phyloP scores from a whole-genome alignment of 805 yeast genomes.

The Saccharomycopsis sp. region DNA sequence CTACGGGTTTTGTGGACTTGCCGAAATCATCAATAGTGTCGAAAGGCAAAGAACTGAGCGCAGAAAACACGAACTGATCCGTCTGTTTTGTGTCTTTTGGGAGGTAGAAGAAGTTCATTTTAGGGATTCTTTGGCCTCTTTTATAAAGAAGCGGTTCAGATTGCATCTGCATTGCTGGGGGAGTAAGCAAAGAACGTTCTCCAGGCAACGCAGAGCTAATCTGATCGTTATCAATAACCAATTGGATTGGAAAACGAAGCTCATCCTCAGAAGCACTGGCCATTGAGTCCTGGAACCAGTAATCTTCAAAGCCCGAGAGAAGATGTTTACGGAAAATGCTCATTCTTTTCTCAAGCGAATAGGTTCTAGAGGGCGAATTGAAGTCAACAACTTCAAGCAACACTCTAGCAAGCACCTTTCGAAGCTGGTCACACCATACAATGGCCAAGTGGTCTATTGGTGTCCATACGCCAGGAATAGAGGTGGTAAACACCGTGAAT shows the following conservation, averaged over 20 bases:
- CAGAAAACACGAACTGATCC: constrained; percentile 21
- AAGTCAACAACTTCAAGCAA: constrained; percentile 56
- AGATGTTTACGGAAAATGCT: constrained; percentile 38
- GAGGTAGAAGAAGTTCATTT: constrained; percentile 20
- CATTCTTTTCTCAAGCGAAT: constrained; percentile 52
- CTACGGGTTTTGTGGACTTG: constrained; percentile 20
- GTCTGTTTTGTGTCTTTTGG: constrained; percentile 10
- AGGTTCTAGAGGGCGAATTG: constrained; percentile 41
- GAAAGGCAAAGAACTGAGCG: constrained; percentile 24
- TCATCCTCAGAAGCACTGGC: constrained; percentile 1
- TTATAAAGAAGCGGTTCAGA: not conserved
- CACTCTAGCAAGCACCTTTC: constrained; percentile 53
- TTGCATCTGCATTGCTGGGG: constrained; percentile 5
- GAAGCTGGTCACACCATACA: constrained; percentile 91
- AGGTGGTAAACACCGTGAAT: constrained; percentile 74
- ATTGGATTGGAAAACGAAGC: constrained; percentile 15
- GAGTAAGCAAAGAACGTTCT: constrained; percentile 14
- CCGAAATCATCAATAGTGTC: constrained; percentile 15
- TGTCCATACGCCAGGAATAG: constrained; percentile 89
- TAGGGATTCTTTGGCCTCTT: constrained; percentile 17
- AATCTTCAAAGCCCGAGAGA: constrained; percentile 52
- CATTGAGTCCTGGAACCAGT: constrained; percentile 20
- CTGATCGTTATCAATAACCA: constrained; percentile 25
- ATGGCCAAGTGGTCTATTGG: constrained; percentile 92
- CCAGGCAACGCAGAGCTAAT: constrained; percentile 22